Evolutionary conservation across 2,329 filamentous ascomycete species (phyloP).

Genomic region (Cercospora sojina): DNA sequence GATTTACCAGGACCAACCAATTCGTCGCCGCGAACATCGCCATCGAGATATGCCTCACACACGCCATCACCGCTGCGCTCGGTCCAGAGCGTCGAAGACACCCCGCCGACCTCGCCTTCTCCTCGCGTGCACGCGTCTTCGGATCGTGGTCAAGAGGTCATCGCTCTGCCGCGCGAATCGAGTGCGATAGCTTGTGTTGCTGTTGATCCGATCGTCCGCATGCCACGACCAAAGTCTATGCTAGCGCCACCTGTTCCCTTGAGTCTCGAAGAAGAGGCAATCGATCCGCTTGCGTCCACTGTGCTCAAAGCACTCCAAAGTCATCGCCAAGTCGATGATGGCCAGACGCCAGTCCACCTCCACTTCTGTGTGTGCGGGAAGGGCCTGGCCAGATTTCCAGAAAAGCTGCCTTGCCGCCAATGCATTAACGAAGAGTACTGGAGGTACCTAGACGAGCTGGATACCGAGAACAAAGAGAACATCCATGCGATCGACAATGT

Average conservation of each 20-base stretch:
- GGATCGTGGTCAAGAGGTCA: background rate
- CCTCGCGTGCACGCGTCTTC: background rate
- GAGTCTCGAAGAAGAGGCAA: background rate
- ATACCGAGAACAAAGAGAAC: background rate
- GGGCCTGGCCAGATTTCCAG: background rate
- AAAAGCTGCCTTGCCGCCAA: background rate
- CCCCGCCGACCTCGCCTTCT: constrained; percentile 3
- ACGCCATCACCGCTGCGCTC: constrained; percentile 9
- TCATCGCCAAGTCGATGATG: background rate
- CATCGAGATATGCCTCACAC: constrained; percentile 2
- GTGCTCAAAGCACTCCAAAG: background rate
- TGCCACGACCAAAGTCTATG: too few species aligned
- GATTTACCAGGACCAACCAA: background rate
- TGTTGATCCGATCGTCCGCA: background rate
- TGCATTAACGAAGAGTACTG: constrained; percentile 5
- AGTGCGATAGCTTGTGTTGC: background rate
- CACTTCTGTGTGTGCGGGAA: constrained; percentile 1
- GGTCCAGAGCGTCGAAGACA: background rate
- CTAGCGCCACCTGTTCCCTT: background rate
- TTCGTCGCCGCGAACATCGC: background rate
- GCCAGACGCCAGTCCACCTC: background rate
- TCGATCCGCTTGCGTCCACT: background rate
- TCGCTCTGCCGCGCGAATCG: background rate
- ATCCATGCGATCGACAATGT: background rate
- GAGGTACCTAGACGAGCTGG: background rate